Percentiles rank a stretch among this genome's conserved stretches.
These are phyloP conservation scores for Adansonia gregorii DNA, from an alignment of 441 rosid species.

Conservation along the genomic window DNA sequence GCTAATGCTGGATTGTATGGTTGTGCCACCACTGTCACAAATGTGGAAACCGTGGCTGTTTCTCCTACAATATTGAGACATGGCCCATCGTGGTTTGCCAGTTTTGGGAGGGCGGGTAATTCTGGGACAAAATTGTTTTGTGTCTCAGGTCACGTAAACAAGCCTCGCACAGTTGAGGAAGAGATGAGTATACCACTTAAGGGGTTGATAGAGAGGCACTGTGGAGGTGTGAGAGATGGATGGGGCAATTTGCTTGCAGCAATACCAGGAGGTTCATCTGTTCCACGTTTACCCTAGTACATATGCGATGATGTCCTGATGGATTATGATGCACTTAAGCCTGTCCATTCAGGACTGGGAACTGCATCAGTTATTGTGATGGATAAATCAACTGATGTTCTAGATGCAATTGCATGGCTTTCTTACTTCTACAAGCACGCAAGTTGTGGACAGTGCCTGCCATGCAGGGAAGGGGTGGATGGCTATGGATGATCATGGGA, in stretches of 20 bases:
- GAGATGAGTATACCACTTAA: slow-evolving; percentile 97
- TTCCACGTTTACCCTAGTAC: slow-evolving; percentile 85
- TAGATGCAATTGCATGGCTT: slow-evolving; percentile 97
- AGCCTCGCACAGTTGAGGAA: slow-evolving; percentile 97
- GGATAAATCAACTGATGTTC: slow-evolving; percentile 98
- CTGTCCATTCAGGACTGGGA: slow-evolving; percentile 91
- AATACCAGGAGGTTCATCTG: slow-evolving; percentile 97
- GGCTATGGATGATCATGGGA: slow-evolving; percentile 99
- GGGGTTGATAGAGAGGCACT: slow-evolving; percentile 88
- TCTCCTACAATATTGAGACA: slow-evolving; percentile 96
- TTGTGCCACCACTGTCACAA: slow-evolving; percentile 96
- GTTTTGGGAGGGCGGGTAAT: slow-evolving; percentile 97
- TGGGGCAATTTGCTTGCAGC: slow-evolving; percentile 97
- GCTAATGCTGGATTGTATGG: slow-evolving; percentile 98
- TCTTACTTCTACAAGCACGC: slow-evolving; percentile 99
- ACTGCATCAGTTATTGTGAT: slow-evolving; percentile 98
- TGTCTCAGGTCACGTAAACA: slow-evolving; percentile 93
- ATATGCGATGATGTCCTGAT: slow-evolving; percentile 90
- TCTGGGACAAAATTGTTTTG: slow-evolving; percentile 91
- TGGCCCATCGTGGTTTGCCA: slow-evolving; percentile 98
- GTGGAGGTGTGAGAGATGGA: slow-evolving; percentile 98
- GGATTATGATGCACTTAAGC: slow-evolving; percentile 98
- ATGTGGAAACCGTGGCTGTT: slow-evolving; percentile 97
- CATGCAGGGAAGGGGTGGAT: slow-evolving; percentile 97
- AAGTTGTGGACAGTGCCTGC: slow-evolving; percentile 99